A percentile compares a stretch with the other conserved stretches of the same genome.
Evolutionary conservation across 805 yeast species (phyloP).

Genomic region (Metschnikowia drakensbergensis): DNA sequence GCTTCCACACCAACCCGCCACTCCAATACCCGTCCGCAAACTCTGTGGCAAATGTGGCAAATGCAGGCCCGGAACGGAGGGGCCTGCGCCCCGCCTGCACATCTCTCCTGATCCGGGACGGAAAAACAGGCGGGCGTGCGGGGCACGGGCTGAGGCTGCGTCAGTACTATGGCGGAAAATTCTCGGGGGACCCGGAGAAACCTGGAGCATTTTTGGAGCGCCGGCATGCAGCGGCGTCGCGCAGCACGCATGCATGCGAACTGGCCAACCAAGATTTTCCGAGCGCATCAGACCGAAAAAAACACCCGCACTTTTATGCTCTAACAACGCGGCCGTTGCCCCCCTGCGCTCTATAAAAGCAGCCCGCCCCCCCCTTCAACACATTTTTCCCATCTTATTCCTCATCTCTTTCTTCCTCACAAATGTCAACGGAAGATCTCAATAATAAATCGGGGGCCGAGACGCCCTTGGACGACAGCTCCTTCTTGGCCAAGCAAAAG

Average conservation of each 20-base stretch:
- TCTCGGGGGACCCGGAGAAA: conserved; percentile 19
- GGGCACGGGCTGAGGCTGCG: too few relatives aligned
- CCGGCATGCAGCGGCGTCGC: conserved; percentile 5
- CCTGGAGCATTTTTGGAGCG: conserved; percentile 16
- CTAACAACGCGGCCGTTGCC: neutral
- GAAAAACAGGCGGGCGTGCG: too few relatives aligned
- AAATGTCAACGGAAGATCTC: conserved; percentile 25
- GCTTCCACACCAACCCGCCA: neutral
- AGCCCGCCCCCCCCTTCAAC: neutral
- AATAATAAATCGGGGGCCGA: conserved; percentile 25
- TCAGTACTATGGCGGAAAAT: neutral
- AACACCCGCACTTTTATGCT: conserved; percentile 2
- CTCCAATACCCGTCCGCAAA: neutral
- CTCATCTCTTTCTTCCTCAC: neutral
- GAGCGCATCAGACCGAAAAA: conserved; percentile 6
- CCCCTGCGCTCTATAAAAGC: conserved; percentile 7
- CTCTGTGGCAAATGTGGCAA: too few relatives aligned
- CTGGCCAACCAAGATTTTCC: conserved; percentile 11
- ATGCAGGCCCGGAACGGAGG: too few relatives aligned
- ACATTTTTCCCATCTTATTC: neutral
- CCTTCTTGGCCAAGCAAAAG: conserved; percentile 22
- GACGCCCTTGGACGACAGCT: conserved; percentile 29
- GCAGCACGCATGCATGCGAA: conserved; percentile 9
- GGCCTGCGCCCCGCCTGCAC: too few relatives aligned
- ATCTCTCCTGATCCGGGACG: too few relatives aligned